Conservation (phyloP, 2,329 filamentous ascomycete species). For the Epichloe bromicola region DNA sequence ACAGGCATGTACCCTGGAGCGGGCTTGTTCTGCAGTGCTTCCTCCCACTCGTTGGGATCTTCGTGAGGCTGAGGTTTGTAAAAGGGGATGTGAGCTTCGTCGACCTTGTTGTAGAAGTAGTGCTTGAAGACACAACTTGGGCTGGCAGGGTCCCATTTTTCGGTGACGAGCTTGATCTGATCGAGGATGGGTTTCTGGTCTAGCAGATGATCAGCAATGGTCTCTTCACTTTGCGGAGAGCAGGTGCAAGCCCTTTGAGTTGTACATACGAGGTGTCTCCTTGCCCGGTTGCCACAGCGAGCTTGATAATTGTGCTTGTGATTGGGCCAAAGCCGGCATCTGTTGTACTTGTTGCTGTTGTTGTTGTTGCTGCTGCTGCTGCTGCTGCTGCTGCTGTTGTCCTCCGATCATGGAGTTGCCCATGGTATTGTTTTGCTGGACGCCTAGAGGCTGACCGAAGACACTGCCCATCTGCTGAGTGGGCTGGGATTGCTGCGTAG, state of each 20-base stretch:
- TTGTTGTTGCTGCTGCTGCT: conserved; percentile 11
- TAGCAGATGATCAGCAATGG: conserved; percentile 8
- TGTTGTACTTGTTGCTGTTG: conserved; percentile 29
- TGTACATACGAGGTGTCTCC: conserved; percentile 32
- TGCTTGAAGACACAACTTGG: conserved; percentile 63
- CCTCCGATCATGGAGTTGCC: conserved; percentile 16
- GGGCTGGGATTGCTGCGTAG: conserved; percentile 19
- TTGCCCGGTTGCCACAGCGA: conserved; percentile 41
- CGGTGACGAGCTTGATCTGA: conserved; percentile 55
- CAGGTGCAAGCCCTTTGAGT: background rate
- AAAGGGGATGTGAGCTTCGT: conserved; percentile 61
- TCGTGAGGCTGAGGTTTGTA: conserved; percentile 59
- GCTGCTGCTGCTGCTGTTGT: conserved; percentile 16
- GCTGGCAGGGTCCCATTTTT: conserved; percentile 61
- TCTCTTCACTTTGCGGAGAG: background rate
- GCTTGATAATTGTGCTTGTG: conserved; percentile 33
- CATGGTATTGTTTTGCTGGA: conserved; percentile 25
- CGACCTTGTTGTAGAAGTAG: conserved; percentile 81
- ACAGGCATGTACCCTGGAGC: conserved; percentile 65
- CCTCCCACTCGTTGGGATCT: conserved; percentile 70
- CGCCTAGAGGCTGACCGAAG: conserved; percentile 18
- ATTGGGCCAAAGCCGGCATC: conserved; percentile 30
- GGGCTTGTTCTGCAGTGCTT: conserved; percentile 69
- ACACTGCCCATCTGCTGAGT: conserved; percentile 13
- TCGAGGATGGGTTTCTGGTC: conserved; percentile 60